Evolutionary conservation across 306 rosid species (phyloP).

Genomic region (Vigna angularis): DNA sequence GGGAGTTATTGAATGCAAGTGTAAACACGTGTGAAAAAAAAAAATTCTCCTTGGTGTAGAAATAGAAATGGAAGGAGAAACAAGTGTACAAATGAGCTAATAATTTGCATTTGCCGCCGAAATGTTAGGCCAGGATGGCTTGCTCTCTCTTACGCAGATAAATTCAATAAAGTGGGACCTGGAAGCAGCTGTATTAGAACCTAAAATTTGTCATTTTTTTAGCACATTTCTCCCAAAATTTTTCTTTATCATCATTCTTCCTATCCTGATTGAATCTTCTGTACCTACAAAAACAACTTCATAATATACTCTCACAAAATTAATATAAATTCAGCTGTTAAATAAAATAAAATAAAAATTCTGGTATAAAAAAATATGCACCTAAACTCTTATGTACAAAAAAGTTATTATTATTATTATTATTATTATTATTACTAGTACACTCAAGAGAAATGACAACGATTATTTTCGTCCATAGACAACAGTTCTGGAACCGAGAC

Average conservation of each 20-base stretch:
- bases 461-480: no score
- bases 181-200: slow-evolving; percentile 61
- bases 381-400: not conserved
- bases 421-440: no score
- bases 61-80: no score
- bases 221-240: not conserved
- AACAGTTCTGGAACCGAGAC: no score
- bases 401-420: no score
- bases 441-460: no score
- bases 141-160: slow-evolving; percentile 40
- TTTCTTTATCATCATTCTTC: slow-evolving; percentile 19
- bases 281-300: not conserved
- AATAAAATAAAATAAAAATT: not conserved
- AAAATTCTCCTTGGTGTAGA: no score
- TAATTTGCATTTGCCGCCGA: slow-evolving; percentile 48
- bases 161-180: slow-evolving; percentile 61
- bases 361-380: not conserved
- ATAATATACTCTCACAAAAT: not conserved
- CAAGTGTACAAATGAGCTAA: not conserved
- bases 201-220: slow-evolving; percentile 55
- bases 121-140: slow-evolving; percentile 59
- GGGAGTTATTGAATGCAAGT: not conserved
- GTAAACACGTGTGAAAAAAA: not conserved
- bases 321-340: not conserved
- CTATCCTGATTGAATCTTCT: not conserved